phyloP scores from a whole-genome alignment of 805 yeast genomes.

The Tetrapisispora fleetii region DNA sequence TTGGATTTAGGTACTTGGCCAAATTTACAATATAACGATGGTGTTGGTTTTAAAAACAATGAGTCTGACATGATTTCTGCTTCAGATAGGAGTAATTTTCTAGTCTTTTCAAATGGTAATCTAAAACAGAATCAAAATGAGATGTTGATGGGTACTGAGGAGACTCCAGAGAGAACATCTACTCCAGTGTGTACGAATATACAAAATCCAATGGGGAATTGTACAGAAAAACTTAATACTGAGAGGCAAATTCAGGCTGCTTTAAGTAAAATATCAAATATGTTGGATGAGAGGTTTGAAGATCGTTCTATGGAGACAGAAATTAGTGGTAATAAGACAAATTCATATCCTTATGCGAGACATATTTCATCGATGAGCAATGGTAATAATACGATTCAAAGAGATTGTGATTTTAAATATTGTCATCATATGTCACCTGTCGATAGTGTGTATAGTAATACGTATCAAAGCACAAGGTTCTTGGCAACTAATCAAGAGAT shows the following conservation, averaged over 20 bases:
- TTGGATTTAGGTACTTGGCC: neutral
- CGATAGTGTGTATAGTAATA: neutral
- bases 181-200: neutral
- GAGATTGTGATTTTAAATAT: slow-evolving; percentile 1
- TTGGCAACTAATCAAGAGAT: neutral
- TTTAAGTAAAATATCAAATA: neutral
- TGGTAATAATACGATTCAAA: neutral
- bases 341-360: neutral
- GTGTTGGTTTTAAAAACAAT: neutral
- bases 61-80: neutral
- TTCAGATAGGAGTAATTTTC: neutral
- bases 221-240: neutral
- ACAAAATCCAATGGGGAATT: neutral
- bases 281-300: neutral
- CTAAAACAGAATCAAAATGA: neutral
- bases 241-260: neutral
- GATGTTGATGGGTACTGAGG: neutral
- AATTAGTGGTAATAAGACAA: neutral
- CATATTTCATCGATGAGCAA: neutral
- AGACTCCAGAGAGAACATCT: neutral
- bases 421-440: neutral
- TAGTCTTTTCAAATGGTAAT: neutral
- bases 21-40: neutral
- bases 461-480: neutral
- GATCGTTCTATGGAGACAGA: neutral